Percentiles rank a stretch among this genome's conserved stretches.
Conservation (phyloP, 352 stramenopile species). For the Phytophthora agathidicida region DNA sequence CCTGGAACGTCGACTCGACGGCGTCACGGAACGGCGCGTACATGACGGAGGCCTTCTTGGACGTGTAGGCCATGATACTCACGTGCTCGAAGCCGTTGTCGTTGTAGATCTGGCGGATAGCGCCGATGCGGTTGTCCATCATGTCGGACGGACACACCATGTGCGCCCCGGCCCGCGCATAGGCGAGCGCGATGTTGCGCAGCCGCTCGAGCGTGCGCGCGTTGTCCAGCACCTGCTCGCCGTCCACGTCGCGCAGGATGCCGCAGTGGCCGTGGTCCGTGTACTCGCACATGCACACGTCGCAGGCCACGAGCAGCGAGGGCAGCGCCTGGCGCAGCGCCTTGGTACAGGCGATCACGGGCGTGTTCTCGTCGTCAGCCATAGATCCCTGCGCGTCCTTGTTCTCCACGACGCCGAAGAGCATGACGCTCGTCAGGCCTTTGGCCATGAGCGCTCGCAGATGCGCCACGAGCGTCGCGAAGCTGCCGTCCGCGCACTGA, state of each 20-base stretch:
- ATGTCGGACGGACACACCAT: constrained; percentile 97
- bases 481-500: constrained; percentile 61
- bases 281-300: constrained; percentile 93
- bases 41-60: constrained; percentile 97
- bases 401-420: constrained; percentile 88
- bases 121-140: constrained; percentile 98
- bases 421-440: constrained; percentile 85
- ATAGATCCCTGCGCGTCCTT: constrained; percentile 82
- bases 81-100: constrained; percentile 97
- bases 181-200: constrained; percentile 94
- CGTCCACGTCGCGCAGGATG: constrained; percentile 87
- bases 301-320: constrained; percentile 83
- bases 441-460: constrained; percentile 73
- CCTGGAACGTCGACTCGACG: constrained; percentile 96
- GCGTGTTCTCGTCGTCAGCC: constrained; percentile 75
- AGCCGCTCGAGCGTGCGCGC: constrained; percentile 96
- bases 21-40: constrained; percentile 97
- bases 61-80: constrained; percentile 99
- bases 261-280: constrained; percentile 90
- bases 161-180: constrained; percentile 96
- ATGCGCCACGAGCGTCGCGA: constrained; percentile 75
- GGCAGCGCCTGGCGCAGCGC: constrained; percentile 69
- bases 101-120: constrained; percentile 95
- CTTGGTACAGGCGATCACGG: constrained; percentile 76
- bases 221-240: constrained; percentile 97